These are phyloP conservation scores for Lachnellula suecica DNA, from an alignment of 2,329 filamentous ascomycete species.

Conservation along the genomic window DNA sequence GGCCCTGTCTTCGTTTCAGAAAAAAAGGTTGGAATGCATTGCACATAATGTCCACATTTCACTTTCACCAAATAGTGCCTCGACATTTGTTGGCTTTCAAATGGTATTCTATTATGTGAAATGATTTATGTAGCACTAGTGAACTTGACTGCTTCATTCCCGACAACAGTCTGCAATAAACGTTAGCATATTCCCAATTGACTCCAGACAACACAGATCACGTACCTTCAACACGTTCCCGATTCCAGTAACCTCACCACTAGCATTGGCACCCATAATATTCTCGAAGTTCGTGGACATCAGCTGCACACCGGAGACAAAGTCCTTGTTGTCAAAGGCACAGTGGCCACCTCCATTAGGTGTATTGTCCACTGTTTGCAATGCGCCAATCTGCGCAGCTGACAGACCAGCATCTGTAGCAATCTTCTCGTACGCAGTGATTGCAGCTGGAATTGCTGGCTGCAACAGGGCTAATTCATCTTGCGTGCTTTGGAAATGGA, in stretches of 20 bases:
- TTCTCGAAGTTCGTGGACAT: constrained; percentile 52
- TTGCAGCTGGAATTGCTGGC: constrained; percentile 47
- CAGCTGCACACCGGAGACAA: constrained; percentile 56
- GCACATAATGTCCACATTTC: too few species aligned
- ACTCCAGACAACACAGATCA: too few species aligned
- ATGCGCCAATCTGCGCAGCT: constrained; percentile 43
- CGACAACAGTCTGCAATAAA: too few species aligned
- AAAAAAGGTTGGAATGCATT: too few species aligned
- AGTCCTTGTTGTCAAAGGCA: constrained; percentile 54
- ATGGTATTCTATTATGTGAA: background rate
- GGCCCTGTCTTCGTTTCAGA: too few species aligned
- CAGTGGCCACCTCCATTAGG: constrained; percentile 58
- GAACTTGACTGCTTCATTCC: constrained; percentile 26
- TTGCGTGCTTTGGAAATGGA: constrained; percentile 57
- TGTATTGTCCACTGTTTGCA: constrained; percentile 58
- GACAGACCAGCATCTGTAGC: constrained; percentile 44
- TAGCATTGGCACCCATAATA: constrained; percentile 49
- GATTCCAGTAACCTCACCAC: constrained; percentile 49
- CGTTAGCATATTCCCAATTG: too few species aligned
- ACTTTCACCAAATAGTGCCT: too few species aligned
- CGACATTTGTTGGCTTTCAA: too few species aligned
- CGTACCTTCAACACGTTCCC: constrained; percentile 44
- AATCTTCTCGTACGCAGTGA: constrained; percentile 50
- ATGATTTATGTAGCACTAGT: constrained; percentile 4
- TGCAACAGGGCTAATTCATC: constrained; percentile 50